phyloP scores from a whole-genome alignment of 441 rosid species.

The Syzygium syzygioides region DNA sequence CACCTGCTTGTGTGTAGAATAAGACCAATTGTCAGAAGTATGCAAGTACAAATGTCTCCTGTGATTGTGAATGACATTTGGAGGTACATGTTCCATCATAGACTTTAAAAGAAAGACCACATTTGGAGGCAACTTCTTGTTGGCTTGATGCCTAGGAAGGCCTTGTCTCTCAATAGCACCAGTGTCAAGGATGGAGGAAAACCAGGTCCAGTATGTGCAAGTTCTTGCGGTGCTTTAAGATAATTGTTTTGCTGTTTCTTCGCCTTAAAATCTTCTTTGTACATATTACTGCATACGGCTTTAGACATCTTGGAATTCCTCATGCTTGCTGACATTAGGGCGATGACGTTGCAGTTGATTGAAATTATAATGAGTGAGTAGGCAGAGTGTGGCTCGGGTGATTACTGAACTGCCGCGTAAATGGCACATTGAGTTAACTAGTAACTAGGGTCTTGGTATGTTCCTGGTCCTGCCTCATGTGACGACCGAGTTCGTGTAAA shows the following conservation, averaged over 20 bases:
- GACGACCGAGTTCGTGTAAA: neutral
- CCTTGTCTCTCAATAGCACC: neutral
- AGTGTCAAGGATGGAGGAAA: neutral
- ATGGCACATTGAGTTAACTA: neutral
- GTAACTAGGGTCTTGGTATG: neutral
- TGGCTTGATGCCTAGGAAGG: neutral
- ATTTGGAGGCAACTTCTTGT: neutral
- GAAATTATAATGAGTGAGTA: neutral
- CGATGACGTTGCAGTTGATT: neutral
- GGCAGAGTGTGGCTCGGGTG: neutral
- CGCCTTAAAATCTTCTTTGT: neutral
- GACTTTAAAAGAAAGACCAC: neutral
- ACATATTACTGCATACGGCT: neutral
- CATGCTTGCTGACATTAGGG: neutral
- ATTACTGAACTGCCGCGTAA: neutral
- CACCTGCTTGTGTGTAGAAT: neutral
- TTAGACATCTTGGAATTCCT: neutral
- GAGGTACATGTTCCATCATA: neutral
- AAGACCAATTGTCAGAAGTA: neutral
- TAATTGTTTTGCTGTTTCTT: neutral
- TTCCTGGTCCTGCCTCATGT: neutral
- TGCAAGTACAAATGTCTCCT: neutral
- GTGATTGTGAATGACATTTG: neutral
- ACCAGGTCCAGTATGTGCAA: neutral
- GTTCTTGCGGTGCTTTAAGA: neutral